Percentiles rank a stretch among this genome's conserved stretches.
phyloP scores from a whole-genome alignment of 225 moss, liverwort and hornwort species.

The Polytrichum formosum region DNA sequence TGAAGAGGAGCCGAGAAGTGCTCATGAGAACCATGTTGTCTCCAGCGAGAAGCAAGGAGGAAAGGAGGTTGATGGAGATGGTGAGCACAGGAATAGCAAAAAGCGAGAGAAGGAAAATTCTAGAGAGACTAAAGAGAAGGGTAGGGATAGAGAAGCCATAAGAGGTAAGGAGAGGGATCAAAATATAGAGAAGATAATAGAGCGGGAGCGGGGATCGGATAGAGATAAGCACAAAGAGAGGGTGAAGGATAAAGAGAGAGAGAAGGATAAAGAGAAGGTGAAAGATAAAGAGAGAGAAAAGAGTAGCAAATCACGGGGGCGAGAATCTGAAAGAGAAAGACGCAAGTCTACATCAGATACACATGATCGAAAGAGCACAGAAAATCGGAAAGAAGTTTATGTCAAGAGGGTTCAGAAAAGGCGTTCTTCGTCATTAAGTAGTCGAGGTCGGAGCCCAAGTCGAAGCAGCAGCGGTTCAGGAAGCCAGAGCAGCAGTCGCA shows the following conservation, averaged over 20 bases:
- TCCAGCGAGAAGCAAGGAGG: conserved; percentile 29
- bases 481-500: conserved; percentile 81
- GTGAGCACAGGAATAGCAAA: conserved; percentile 36
- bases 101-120: conserved; percentile 48
- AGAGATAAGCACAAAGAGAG: conserved; percentile 46
- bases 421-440: conserved; percentile 74
- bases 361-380: conserved; percentile 55
- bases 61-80: conserved; percentile 33
- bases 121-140: conserved; percentile 45
- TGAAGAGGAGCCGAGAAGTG: conserved; percentile 27
- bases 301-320: conserved; percentile 42
- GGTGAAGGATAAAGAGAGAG: conserved; percentile 20
- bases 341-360: conserved; percentile 60
- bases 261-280: conserved; percentile 60
- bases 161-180: conserved; percentile 50
- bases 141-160: conserved; percentile 48
- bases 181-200: conserved; percentile 66
- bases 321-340: conserved; percentile 64
- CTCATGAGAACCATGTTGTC: conserved; percentile 15
- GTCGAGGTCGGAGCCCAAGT: conserved; percentile 64
- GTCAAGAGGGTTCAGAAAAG: conserved; percentile 50
- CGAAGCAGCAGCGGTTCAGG: conserved; percentile 64
- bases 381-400: conserved; percentile 53
- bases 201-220: conserved; percentile 52
- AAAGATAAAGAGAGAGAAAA: conserved; percentile 62